phyloP scores from a whole-genome alignment of 2,329 filamentous ascomycete genomes.

The Colletotrichum agaves region DNA sequence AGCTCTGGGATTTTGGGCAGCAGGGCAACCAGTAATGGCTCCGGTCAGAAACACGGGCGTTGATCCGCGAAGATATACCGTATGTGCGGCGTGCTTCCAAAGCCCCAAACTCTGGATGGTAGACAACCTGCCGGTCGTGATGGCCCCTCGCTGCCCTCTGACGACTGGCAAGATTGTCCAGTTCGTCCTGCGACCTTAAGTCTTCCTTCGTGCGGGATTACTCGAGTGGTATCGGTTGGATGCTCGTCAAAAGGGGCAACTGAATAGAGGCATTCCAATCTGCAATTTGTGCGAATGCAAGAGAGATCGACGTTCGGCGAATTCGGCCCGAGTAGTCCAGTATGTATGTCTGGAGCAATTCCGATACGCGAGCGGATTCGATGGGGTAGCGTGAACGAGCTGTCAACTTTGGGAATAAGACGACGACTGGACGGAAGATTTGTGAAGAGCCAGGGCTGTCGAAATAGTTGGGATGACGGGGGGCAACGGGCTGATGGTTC shows the following conservation, averaged over 20 bases:
- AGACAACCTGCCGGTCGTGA: neutral
- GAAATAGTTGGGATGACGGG: slow-evolving; percentile 17
- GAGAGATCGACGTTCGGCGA: slow-evolving; percentile 2
- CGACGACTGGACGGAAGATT: neutral
- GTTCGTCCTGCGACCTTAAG: neutral
- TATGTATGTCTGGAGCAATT: neutral
- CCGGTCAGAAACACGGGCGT: neutral
- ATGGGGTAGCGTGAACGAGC: neutral
- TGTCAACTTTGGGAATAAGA: neutral
- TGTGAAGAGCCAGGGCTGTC: neutral
- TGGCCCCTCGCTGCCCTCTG: neutral
- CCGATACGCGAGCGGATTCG: neutral
- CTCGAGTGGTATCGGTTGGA: neutral
- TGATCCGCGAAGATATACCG: neutral
- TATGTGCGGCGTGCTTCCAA: neutral
- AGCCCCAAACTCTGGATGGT: neutral
- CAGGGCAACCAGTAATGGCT: neutral
- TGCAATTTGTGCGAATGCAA: neutral
- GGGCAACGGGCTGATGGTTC: neutral
- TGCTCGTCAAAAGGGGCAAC: neutral
- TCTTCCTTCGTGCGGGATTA: neutral
- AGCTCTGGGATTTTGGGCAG: neutral
- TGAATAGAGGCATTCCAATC: neutral
- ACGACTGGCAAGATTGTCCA: too few relatives aligned
- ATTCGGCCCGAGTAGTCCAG: slow-evolving; percentile 14